A percentile compares a stretch with the other conserved stretches of the same genome.
phyloP scores from a whole-genome alignment of 179 eudicot genomes.

The Beta lomatogona region DNA sequence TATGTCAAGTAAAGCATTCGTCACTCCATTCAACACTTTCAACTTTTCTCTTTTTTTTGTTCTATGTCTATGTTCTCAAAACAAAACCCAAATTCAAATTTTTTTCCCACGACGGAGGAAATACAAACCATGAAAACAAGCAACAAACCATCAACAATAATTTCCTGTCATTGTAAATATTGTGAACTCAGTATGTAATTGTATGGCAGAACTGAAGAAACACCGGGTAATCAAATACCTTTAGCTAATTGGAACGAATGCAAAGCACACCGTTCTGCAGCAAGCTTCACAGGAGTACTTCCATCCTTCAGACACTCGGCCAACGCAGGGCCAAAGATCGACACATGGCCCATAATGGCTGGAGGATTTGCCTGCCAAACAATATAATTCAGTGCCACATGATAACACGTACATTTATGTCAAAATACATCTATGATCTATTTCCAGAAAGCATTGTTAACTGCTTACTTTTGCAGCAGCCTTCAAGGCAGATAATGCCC shows the following conservation, averaged over 20 bases:
- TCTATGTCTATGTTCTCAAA: neutral
- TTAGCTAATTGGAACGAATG: conserved; percentile 85
- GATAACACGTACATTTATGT: neutral
- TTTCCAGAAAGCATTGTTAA: neutral
- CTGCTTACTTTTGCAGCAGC: conserved; percentile 71
- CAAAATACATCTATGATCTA: neutral
- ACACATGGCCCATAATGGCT: conserved; percentile 46
- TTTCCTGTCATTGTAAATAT: neutral
- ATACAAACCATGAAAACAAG: too few relatives aligned
- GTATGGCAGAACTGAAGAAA: too few relatives aligned
- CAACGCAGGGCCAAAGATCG: conserved; percentile 74
- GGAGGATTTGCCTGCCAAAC: conserved; percentile 69
- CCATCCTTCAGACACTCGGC: conserved; percentile 93
- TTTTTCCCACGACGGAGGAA: too few relatives aligned
- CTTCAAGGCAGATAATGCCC: conserved; percentile 80
- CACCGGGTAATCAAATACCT: conserved; percentile 40
- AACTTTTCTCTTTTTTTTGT: neutral
- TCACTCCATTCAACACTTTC: neutral
- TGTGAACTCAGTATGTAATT: too few relatives aligned
- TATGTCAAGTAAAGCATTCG: neutral
- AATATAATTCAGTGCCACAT: neutral
- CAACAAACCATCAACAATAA: too few relatives aligned
- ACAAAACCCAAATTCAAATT: neutral
- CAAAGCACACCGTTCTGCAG: conserved; percentile 93
- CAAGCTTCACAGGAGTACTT: conserved; percentile 86